phyloP scores from a whole-genome alignment of 1,139 yeast genomes.

The Arxiozyma slooffiae region DNA sequence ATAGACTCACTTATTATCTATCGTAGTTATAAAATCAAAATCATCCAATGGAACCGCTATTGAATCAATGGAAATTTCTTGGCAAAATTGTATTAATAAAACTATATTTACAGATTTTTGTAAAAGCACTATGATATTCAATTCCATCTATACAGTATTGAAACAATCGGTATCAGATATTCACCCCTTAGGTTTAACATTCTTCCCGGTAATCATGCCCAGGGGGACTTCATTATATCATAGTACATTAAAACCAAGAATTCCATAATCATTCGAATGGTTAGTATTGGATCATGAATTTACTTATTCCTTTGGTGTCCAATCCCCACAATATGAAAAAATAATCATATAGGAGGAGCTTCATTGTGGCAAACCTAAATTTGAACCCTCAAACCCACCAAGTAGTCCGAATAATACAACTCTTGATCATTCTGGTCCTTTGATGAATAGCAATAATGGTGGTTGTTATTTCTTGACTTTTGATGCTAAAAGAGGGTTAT shows the following conservation, averaged over 20 bases:
- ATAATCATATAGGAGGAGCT: constrained; percentile 9
- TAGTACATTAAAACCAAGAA: constrained; percentile 27
- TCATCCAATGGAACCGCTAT: not conserved
- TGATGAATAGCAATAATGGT: constrained; percentile 5
- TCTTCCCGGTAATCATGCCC: constrained; percentile 48
- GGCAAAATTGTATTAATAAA: constrained; percentile 15
- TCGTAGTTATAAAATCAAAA: not conserved
- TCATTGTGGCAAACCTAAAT: constrained; percentile 1
- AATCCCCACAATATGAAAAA: constrained; percentile 17
- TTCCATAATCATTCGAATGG: constrained; percentile 46
- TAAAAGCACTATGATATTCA: constrained; percentile 47
- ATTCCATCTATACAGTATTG: constrained; percentile 41
- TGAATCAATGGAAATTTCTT: constrained; percentile 5
- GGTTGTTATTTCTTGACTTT: constrained; percentile 34
- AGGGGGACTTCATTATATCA: constrained; percentile 47
- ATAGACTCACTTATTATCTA: not conserved
- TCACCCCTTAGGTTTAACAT: constrained; percentile 46
- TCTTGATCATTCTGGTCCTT: not conserved
- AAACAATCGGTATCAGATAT: constrained; percentile 42
- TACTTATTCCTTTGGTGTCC: constrained; percentile 38
- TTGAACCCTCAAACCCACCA: constrained; percentile 4
- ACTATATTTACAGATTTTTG: constrained; percentile 32
- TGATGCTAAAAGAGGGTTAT: constrained; percentile 37
- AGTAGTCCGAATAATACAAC: constrained; percentile 6
- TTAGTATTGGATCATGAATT: constrained; percentile 50